Conservation (phyloP, 306 rosid genomes). For the Vicia sativa region DNA sequence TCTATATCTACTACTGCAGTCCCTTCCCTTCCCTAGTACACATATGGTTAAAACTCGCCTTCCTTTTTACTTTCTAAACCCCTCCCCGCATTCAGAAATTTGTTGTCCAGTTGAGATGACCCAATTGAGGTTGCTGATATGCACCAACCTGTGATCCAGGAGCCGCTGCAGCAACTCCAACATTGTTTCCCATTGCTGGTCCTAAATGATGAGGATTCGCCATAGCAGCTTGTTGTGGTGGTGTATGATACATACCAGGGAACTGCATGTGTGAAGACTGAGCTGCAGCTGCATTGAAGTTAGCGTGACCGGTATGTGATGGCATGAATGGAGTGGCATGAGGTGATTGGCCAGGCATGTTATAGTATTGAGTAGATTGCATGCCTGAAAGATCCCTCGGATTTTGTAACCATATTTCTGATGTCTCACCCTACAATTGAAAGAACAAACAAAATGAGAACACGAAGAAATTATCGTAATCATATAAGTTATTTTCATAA, state of each 20-base stretch:
- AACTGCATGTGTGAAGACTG: slow-evolving; percentile 99
- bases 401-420: slow-evolving; percentile 97
- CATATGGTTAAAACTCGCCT: slow-evolving; percentile 68
- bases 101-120: slow-evolving; percentile 88
- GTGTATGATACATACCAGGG: slow-evolving; percentile 90
- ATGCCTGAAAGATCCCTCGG: slow-evolving; percentile 84
- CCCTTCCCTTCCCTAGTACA: slow-evolving; percentile 48
- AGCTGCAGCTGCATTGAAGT: slow-evolving; percentile 83
- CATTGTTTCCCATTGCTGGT: slow-evolving; percentile 78
- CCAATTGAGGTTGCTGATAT: slow-evolving; percentile 87
- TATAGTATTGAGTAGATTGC: slow-evolving; percentile 88
- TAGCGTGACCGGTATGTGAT: slow-evolving; percentile 76
- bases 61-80: no score
- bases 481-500: no score
- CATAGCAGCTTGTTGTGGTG: slow-evolving; percentile 71
- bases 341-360: slow-evolving; percentile 85
- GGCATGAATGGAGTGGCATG: slow-evolving; percentile 78
- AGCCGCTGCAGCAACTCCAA: slow-evolving; percentile 84
- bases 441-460: neutral
- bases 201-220: slow-evolving; percentile 85
- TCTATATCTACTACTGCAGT: slow-evolving; percentile 65
- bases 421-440: slow-evolving; percentile 78
- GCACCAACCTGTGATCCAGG: slow-evolving; percentile 96
- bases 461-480: neutral
- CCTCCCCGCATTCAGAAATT: slow-evolving; percentile 68